Base-by-base conservation (phyloP, 441 rosid genomes). In the Metrosideros polymorpha region DNA sequence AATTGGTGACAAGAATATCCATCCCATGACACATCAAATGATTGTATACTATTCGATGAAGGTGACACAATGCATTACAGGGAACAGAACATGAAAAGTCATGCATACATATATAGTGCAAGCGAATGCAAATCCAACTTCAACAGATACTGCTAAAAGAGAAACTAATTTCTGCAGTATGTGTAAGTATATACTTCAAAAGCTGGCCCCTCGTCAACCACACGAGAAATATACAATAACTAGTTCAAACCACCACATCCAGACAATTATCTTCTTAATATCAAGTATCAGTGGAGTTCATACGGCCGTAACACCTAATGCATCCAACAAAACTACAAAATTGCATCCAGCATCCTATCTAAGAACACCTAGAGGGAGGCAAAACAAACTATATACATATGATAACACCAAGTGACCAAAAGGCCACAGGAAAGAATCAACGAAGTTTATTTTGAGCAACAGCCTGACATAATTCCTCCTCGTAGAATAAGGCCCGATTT, bases 381-480 rank as follows among this genome's bases (percentile, higher is more conserved):
- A 45, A 89, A 87, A 87, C 90, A 90, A 89, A 90, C 92, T 94
- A 91, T 93, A 90, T 90, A 93, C 89, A 92, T 27, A 45, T 63
- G 50, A 79, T 32, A 47, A 51, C 24, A 77, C 35, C 14, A 83
- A 54, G 83, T 32, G 66, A 79, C 63, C 61, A 55, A 82, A 17
- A 71, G 83, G 83, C 79, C 88, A 49, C 45, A 12, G n/a, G 15
- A n/a, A 45, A 25, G 52, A 84, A 91, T 96, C 94, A 97, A 83
- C 89, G 94, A 84, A 96, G 98, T 90, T 97, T 97, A 88, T 97
- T 96, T 88, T 97, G 97, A 90, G 99, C 98, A 90, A 97, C 98
- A 54, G 99, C 99, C 87, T 96, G 98, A 92, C 99, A 96, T 86
- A 97, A 87, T 83, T 97, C 99, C 53, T 97, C 99, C 91, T 97